A percentile compares a stretch with the other conserved stretches of the same genome.
Conservation (phyloP, 2,329 filamentous ascomycete genomes). For the Colletotrichum chrysophilum region DNA sequence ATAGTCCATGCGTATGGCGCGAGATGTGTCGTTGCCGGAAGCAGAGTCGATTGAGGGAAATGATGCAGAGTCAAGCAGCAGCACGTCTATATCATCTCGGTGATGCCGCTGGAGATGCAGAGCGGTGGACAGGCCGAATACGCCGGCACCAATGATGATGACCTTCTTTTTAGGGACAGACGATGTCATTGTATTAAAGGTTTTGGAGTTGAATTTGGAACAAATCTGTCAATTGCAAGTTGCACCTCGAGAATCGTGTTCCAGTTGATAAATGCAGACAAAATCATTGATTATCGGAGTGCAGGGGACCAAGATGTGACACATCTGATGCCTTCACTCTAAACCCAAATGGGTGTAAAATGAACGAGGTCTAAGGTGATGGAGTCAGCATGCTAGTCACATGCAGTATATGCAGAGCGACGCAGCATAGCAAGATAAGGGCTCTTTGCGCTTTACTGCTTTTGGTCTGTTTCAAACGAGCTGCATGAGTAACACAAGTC, state of each 20-base stretch:
- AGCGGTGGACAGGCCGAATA: neutral
- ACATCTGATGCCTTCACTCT: neutral
- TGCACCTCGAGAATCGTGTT: rapidly evolving
- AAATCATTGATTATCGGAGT: neutral
- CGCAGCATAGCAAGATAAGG: neutral
- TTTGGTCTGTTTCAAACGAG: neutral
- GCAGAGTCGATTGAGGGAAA: neutral
- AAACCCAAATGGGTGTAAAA: neutral
- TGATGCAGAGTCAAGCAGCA: neutral
- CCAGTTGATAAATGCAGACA: neutral
- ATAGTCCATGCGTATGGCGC: neutral
- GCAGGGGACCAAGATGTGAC: neutral
- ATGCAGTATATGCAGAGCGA: neutral
- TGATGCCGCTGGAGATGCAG: neutral
- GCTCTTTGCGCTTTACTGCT: neutral
- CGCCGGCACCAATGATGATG: neutral
- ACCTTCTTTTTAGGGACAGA: neutral
- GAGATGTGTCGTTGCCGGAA: neutral
- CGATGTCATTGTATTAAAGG: neutral
- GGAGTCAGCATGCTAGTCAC: neutral
- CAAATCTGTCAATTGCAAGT: neutral
- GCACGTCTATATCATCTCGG: neutral
- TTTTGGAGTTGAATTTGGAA: rapidly evolving
- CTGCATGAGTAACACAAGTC: neutral
- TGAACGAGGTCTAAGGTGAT: neutral